Base-by-base conservation (phyloP, 768 basidiomycete genomes). In the Termitomyces sp. region DNA sequence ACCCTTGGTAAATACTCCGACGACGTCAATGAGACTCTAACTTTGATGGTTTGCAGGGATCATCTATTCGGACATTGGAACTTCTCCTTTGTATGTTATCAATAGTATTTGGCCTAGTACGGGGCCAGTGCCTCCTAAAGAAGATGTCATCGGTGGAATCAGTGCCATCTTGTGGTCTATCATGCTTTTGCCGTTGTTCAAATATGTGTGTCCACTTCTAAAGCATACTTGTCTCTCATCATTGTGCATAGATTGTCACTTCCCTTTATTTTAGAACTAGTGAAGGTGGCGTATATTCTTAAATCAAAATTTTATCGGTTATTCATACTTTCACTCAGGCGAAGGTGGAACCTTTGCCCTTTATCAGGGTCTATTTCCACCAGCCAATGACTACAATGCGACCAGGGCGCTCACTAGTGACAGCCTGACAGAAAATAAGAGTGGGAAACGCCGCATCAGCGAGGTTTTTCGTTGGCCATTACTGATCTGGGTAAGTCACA, bases 271-370 rank as follows among this genome's bases (percentile, higher is more conserved):
- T 82, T 58, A 79, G 76, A 6, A 86, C 82, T 0, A 42, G 63
- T 3, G 81, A 85, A 74, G 86, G 84, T 75, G 60, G 56, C 12
- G 65, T 63, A 14, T 18, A 54, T 45, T 30, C 36, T 22, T 33
- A 22, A 13, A 46, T 47, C 2, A 39, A 34, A 27, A 30, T 16
- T 37, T 30, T 14, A 36, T 46, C 36, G 0, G 51, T 33, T 50
- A 42, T 52, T 59, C 56, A 50, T 63, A 65, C 56, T 45, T 56
- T 55, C 33, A 43, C 61, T 1, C 57, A 79, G 85, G 87, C 20
- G 88, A 90, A 68, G 87, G 88, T 10, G 87, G 87, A 10, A 79
- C 82, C 3, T 89, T 88, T 62, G 86, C 87, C 0, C 69, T 88
- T 10, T 83, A 74, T 64, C 83, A 85, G 66, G 80, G 81, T n/a